Base-by-base conservation (phyloP, 2,329 filamentous ascomycete genomes). In the Aspergillus jensenii region DNA sequence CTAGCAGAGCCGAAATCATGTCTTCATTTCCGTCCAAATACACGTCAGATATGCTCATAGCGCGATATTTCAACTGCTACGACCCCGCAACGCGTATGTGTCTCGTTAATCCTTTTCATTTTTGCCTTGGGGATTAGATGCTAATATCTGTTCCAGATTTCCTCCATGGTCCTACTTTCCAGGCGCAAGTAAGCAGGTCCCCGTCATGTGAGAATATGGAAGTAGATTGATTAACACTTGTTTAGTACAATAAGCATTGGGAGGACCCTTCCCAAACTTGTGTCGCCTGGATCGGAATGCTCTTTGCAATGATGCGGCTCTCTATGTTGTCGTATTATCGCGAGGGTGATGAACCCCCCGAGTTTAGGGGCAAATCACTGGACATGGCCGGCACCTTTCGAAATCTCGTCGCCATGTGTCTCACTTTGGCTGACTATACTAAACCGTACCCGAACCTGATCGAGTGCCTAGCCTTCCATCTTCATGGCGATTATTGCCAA, bases 51-150 rank as follows among this genome's bases (percentile, higher is more conserved):
- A 87, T 91, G 23, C 81, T 98, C 17, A 89, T 96, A 60, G 88
- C 88, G 61, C 87, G 93, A 59, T 99, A 96, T 71, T 97, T 98
- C 79, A 93, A 93, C 71, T 93, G 90, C 27, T 86, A 85, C 64
- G 86, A 88, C 65, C 86, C 85, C 14, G 82, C 83, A 27, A 82
- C 85, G 51, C 82, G 78, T 80, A 68, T 65, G 85, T 87, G 14
- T 33, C 43, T 8, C 25, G 6, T 17, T 14, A 11, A 39, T 25
- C 35, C 15, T 3, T 56, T 35, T 35, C 33, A 46, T 35, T 31
- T 17, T 15, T 56, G 33, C 48, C 14, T 41, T 12, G 21, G 25
- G 19, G 6, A 45, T 23, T 27, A 8, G 23, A 48, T n/a, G 31
- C 58, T 65, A 54, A 65, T 37, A 9, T 17, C 6, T 3, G 9